Evolutionary conservation across 495 filamentous ascomycete species (phyloP), one percentile per base, ranked within the genome.

Genomic region (Trichoderma parareesei): DNA sequence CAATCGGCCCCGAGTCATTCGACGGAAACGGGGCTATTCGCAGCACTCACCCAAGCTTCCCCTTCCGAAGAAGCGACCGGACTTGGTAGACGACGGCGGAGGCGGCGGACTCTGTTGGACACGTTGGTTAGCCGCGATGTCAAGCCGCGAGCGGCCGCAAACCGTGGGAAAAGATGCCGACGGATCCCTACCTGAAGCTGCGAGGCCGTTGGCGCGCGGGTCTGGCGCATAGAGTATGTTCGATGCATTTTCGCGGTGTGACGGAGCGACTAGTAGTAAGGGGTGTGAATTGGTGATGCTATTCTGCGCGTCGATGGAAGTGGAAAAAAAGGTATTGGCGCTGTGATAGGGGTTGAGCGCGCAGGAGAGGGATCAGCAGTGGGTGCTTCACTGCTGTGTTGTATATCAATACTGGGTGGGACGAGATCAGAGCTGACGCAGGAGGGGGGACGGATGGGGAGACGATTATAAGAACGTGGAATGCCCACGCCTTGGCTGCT

Each of bases 151-250:
- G 38, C 41, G n/a, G 48, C 16, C 48, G 9, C n/a, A 55, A 33
- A 13, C n/a, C 16, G 38, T 5, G 13, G 55, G 33, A 42, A 20
- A 6, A 8, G 8, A 49, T 11, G 42, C 40, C 13, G 60, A 38
- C 16, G 11, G 37, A 11, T 33, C 38, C 72, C 63, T 67, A 80
- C 79, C 66, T 81, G 78, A 27, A 82, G 78, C 67, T 82, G 79
- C 20, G 79, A 82, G 62, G 79, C 79, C 49, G 95, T 98, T 60
- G 95, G 95, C 70, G 90, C 89, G 83, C 94, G 87, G 80, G 90
- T 86, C 79, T 93, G 88, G 85, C 94, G 91, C 93, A 98, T 97
- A 69, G 92, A 97, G 74, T 98, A 98, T 68, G 94, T 96, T 69
- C 94, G 90, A 86, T 98, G 93, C 94, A 98, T 98, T 60, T 65